These are phyloP conservation scores for Apium graveolens DNA, from an alignment of 129 eudicot species.

Conservation along the genomic window DNA sequence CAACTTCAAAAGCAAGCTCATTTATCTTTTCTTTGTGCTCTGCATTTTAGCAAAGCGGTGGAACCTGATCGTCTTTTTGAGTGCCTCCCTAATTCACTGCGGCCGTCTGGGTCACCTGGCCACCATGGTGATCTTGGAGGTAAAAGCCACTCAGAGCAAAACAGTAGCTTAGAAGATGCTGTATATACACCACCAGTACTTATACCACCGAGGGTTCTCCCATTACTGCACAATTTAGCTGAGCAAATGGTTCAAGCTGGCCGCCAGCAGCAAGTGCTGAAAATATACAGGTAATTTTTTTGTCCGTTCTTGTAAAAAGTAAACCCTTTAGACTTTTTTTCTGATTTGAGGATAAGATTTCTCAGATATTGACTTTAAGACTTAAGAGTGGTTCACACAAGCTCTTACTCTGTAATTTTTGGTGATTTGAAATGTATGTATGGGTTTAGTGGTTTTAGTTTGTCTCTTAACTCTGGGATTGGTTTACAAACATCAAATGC, in stretches of 20 bases:
- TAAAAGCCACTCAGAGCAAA: slow-evolving; percentile 58
- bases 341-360: not conserved
- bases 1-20: not conserved
- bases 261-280: slow-evolving; percentile 61
- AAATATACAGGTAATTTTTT: slow-evolving; percentile 62
- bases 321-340: not conserved
- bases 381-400: not conserved
- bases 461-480: not conserved
- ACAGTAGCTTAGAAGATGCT: slow-evolving; percentile 50
- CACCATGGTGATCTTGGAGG: slow-evolving; percentile 43
- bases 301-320: not conserved
- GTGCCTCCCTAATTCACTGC: slow-evolving; percentile 87
- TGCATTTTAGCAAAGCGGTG: slow-evolving; percentile 65
- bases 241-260: slow-evolving; percentile 95
- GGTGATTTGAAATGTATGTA: not conserved
- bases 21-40: not conserved
- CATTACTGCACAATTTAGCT: slow-evolving; percentile 87
- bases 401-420: not conserved
- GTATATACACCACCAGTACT: slow-evolving; percentile 76
- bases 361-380: not conserved
- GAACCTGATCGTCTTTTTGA: slow-evolving; percentile 95
- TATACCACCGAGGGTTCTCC: slow-evolving; percentile 87
- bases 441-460: not conserved
- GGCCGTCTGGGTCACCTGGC: slow-evolving; percentile 85
- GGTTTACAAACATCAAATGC: not conserved